Evolutionary conservation across 139 green algal genomes (phyloP).

Genomic region (Pycnococcus provasolii): DNA sequence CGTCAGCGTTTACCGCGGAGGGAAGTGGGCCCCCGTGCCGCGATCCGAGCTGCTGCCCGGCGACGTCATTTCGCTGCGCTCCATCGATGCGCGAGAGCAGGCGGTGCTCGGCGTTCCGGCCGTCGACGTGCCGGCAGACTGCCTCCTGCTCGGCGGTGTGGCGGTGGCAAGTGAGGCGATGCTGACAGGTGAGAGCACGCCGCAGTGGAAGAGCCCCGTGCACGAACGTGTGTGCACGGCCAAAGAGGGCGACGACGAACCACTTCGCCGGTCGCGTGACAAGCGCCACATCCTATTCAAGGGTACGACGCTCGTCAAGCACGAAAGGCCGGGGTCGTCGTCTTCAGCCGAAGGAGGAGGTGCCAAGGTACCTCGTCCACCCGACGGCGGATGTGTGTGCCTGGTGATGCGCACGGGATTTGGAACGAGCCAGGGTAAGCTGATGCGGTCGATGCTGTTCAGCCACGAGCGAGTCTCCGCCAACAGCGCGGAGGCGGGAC

Average conservation of each 20-base stretch:
- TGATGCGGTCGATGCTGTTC: constrained; percentile 98
- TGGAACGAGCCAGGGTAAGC: constrained; percentile 79
- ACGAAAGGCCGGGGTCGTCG: not conserved
- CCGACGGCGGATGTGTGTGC: constrained; percentile 80
- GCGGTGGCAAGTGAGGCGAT: constrained; percentile 93
- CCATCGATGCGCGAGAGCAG: constrained; percentile 36
- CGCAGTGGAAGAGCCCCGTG: constrained; percentile 39
- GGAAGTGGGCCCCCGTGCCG: constrained; percentile 55
- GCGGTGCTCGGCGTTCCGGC: constrained; percentile 27
- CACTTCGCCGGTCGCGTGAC: constrained; percentile 37
- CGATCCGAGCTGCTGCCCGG: constrained; percentile 79
- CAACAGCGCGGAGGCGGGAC: constrained; percentile 83
- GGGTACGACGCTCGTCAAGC: constrained; percentile 68
- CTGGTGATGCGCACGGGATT: constrained; percentile 92
- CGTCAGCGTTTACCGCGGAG: constrained; percentile 40
- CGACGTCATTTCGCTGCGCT: constrained; percentile 86
- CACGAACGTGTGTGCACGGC: not conserved
- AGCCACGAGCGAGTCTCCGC: constrained; percentile 82
- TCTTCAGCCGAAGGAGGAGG: constrained; percentile 3
- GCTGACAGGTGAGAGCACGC: constrained; percentile 63
- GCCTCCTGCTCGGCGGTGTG: constrained; percentile 76
- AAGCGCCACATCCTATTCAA: constrained; percentile 75
- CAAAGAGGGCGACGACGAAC: too few species aligned
- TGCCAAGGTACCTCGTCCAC: constrained; percentile 32
- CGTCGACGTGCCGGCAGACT: constrained; percentile 62